Conservation (phyloP, 1,284 basidiomycete genomes). For the Ceratobasidium sp. region DNA sequence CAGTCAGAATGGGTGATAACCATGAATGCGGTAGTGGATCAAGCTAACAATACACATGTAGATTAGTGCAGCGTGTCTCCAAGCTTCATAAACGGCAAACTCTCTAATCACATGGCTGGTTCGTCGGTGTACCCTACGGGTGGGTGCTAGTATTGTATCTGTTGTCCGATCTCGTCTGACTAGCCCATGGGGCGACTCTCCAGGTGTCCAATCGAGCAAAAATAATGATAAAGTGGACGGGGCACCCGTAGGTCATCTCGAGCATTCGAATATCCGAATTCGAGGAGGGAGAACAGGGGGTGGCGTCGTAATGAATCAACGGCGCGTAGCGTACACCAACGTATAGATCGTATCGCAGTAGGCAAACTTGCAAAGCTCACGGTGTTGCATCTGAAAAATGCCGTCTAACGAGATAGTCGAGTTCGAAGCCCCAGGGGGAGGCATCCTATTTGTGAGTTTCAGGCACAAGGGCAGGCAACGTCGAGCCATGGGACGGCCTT, state of each 20-base stretch:
- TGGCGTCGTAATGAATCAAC: conserved; percentile 6
- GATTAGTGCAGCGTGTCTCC: conserved; percentile 5
- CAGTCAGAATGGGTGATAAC: not conserved
- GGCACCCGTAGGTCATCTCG: not conserved
- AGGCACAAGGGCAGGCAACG: not conserved
- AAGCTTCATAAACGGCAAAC: not conserved
- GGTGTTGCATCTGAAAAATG: not conserved
- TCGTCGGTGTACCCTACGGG: not conserved
- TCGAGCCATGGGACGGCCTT: not conserved
- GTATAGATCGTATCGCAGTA: not conserved
- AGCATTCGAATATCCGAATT: not conserved
- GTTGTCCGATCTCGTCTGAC: not conserved
- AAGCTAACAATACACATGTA: conserved; percentile 13
- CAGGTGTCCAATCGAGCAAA: not conserved
- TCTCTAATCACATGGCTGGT: not conserved
- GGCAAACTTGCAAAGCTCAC: not conserved
- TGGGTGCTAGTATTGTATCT: not conserved
- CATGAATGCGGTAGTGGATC: not conserved
- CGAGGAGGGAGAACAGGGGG: not conserved
- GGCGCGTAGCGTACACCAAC: not conserved
- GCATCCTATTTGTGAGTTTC: not conserved
- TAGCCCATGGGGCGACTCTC: not conserved
- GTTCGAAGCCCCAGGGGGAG: not conserved
- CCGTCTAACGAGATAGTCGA: not conserved
- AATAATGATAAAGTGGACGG: not conserved